A percentile compares a stretch with the other conserved stretches of the same genome.
These are phyloP conservation scores for Fragilaria crotonensis DNA, from an alignment of 108 stramenopile species.

Conservation along the genomic window DNA sequence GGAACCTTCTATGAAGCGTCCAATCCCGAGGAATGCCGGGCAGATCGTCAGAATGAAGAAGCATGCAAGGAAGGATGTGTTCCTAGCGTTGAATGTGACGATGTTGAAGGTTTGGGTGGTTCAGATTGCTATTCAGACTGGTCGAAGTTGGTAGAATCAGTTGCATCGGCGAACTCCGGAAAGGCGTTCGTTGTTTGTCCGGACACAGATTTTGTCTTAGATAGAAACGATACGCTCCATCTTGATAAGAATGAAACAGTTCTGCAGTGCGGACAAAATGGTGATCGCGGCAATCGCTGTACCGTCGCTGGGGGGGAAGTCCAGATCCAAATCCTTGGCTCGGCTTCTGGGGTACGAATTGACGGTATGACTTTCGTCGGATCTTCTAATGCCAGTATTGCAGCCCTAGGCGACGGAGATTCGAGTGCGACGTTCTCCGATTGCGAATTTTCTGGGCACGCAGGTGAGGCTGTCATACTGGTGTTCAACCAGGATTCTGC, in stretches of 20 bases:
- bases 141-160: not conserved
- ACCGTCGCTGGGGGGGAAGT: not conserved
- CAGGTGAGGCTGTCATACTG: conserved; percentile 1
- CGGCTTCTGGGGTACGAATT: not conserved
- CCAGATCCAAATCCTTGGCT: conserved; percentile 2
- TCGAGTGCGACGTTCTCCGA: conserved; percentile 1
- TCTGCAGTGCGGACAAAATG: conserved; percentile 1
- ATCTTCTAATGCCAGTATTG: not conserved
- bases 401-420: not conserved
- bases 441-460: conserved; percentile 9
- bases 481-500: not conserved
- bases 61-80: not conserved
- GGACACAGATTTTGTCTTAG: not conserved
- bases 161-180: not conserved
- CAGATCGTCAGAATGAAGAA: not conserved
- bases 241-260: not conserved
- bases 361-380: not conserved
- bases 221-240: not conserved
- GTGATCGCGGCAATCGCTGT: not conserved
- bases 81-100: not conserved
- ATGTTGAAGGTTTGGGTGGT: not conserved
- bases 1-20: not conserved
- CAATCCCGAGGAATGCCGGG: not conserved
- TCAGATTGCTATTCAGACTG: not conserved
- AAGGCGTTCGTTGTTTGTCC: not conserved